phyloP scores from a whole-genome alignment of 768 basidiomycete genomes.

The Gelatoporia subvermispora region DNA sequence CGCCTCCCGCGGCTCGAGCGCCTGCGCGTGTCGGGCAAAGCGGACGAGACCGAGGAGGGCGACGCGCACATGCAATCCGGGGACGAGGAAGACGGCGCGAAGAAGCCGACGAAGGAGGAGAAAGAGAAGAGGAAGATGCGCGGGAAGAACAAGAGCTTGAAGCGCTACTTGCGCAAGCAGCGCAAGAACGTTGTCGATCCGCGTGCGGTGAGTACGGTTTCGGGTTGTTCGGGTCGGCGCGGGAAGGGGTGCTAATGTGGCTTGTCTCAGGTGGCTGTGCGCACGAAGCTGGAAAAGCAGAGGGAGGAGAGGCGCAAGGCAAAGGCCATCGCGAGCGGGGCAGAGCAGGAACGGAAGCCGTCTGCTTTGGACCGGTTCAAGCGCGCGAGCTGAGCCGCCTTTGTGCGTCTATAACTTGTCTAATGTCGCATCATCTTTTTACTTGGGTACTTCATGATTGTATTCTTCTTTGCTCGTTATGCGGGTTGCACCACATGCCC shows the following conservation, averaged over 20 bases:
- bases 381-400: constrained; percentile 6
- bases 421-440: too few relatives aligned
- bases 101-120: constrained; percentile 30
- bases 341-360: constrained; percentile 19
- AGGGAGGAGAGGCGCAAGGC: constrained; percentile 26
- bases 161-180: constrained; percentile 85
- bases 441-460: too few relatives aligned
- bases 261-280: constrained; percentile 36
- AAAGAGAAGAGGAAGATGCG: constrained; percentile 78
- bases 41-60: constrained; percentile 58
- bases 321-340: constrained; percentile 20
- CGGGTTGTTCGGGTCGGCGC: constrained; percentile 1
- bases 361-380: constrained; percentile 39
- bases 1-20: constrained; percentile 78
- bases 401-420: not conserved
- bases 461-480: too few relatives aligned
- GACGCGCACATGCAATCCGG: constrained; percentile 25
- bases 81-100: constrained; percentile 27
- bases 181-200: constrained; percentile 95
- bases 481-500: too few relatives aligned
- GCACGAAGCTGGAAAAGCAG: constrained; percentile 35
- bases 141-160: constrained; percentile 82
- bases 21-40: constrained; percentile 67
- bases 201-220: constrained; percentile 43
- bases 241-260: constrained; percentile 22